Evolutionary conservation across 129 eudicot species (phyloP).

Genomic region (Chrysanthemum lavandulifolium): DNA sequence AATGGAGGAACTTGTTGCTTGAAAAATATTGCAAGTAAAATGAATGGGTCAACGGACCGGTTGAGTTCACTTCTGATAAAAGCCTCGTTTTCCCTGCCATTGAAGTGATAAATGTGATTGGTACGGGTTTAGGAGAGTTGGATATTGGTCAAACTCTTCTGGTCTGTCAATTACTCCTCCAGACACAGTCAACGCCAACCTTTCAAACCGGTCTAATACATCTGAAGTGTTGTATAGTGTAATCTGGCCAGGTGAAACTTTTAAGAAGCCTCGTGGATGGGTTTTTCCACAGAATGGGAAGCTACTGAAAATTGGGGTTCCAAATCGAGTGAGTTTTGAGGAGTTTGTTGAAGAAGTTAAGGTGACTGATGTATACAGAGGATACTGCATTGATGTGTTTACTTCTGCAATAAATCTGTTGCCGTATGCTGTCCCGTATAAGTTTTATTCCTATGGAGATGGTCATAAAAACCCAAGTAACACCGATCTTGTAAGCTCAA

Average conservation of each 20-base stretch:
- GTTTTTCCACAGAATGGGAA: constrained; percentile 78
- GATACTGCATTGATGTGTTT: constrained; percentile 86
- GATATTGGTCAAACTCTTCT: constrained; percentile 79
- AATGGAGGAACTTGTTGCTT: constrained; percentile 49
- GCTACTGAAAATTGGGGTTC: constrained; percentile 60
- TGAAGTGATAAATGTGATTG: constrained; percentile 81
- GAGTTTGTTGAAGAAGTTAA: constrained; percentile 48
- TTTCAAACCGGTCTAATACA: constrained; percentile 40
- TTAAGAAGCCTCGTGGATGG: constrained; percentile 79
- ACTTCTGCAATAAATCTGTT: constrained; percentile 64
- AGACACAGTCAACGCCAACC: constrained; percentile 36
- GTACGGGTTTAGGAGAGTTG: constrained; percentile 54
- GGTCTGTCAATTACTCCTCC: constrained; percentile 64
- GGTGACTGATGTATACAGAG: constrained; percentile 47
- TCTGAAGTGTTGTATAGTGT: constrained; percentile 38
- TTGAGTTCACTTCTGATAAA: constrained; percentile 50
- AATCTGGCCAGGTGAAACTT: constrained; percentile 77
- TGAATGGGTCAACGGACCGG: constrained; percentile 64
- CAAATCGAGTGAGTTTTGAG: constrained; percentile 54
- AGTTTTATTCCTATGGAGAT: constrained; percentile 61
- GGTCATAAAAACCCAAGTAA: constrained; percentile 55
- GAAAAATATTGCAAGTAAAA: constrained; percentile 43
- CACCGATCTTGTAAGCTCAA: constrained; percentile 56
- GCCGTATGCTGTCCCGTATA: constrained; percentile 76
- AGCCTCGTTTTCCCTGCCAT: constrained; percentile 49